Conservation (phyloP, 2,329 filamentous ascomycete genomes). For the Elsinoe perseae region DNA sequence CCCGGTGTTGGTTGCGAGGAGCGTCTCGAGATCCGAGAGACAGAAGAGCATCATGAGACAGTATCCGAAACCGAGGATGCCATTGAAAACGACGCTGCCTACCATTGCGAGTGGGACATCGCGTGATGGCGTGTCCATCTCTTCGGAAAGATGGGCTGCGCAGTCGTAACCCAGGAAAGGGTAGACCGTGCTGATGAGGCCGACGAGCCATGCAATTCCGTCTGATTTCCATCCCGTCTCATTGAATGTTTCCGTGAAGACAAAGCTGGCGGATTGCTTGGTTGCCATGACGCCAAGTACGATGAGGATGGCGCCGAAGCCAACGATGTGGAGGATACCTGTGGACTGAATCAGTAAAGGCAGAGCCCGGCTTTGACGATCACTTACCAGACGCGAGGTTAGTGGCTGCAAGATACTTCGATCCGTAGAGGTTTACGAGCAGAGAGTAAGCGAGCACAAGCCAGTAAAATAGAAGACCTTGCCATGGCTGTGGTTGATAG, state of each 20-base stretch:
- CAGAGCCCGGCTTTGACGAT: background rate
- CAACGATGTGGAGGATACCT: conserved; percentile 44
- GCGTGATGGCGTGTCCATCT: conserved; percentile 10
- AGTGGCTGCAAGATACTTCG: conserved; percentile 36
- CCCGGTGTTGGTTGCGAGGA: conserved; percentile 21
- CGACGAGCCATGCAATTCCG: conserved; percentile 38
- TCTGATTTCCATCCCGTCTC: conserved; percentile 34
- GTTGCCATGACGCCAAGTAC: conserved; percentile 31
- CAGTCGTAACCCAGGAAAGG: conserved; percentile 36
- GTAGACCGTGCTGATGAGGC: conserved; percentile 21
- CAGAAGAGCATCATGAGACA: conserved; percentile 27
- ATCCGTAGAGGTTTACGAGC: conserved; percentile 33
- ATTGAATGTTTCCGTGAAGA: conserved; percentile 43
- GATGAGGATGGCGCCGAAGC: conserved; percentile 47
- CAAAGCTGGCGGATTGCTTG: conserved; percentile 33
- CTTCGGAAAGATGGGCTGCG: conserved; percentile 33
- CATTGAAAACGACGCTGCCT: background rate
- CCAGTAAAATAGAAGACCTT: conserved; percentile 19
- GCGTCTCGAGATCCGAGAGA: conserved; percentile 25
- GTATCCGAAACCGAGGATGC: conserved; percentile 16
- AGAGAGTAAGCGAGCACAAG: conserved; percentile 19
- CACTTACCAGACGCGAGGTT: conserved; percentile 35
- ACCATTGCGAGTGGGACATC: conserved; percentile 14
- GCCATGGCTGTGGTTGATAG: conserved; percentile 8
- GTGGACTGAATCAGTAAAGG: background rate